phyloP scores from a whole-genome alignment of 148 eudicot species.

The Talinum fruticosum region DNA sequence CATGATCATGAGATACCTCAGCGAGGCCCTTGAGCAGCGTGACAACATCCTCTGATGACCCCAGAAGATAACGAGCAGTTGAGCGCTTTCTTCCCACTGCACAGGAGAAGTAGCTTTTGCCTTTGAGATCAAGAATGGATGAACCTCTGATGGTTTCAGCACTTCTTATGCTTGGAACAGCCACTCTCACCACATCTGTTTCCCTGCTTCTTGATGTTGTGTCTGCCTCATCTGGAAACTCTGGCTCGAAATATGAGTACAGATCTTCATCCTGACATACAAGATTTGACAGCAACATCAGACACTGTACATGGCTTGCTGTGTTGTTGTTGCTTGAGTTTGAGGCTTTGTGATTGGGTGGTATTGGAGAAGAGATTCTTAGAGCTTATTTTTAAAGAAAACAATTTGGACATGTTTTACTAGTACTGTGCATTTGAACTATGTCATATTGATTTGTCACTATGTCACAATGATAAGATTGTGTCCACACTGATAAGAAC shows the following conservation, averaged over 20 bases:
- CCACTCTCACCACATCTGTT: conserved; percentile 25
- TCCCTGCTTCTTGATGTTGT: conserved; percentile 33
- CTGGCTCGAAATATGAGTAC: conserved; percentile 69
- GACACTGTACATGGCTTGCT: too few relatives aligned
- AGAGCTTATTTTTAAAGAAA: too few relatives aligned
- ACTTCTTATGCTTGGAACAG: conserved; percentile 14
- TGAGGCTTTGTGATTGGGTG: too few relatives aligned
- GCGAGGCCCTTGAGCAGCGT: conserved; percentile 50
- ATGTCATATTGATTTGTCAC: too few relatives aligned
- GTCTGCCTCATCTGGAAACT: conserved; percentile 33
- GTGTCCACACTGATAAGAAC: too few relatives aligned
- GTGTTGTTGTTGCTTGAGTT: too few relatives aligned
- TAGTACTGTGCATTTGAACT: too few relatives aligned
- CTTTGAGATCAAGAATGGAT: conserved; percentile 52
- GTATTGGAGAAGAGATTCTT: too few relatives aligned
- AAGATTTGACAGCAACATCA: too few relatives aligned
- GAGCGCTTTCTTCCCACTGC: conserved; percentile 61
- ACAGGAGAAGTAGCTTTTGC: conserved; percentile 68
- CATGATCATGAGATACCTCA: conserved; percentile 17
- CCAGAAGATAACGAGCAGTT: conserved; percentile 58
- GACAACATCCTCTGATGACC: conserved; percentile 57
- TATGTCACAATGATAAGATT: too few relatives aligned
- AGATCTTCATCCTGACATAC: conserved; percentile 59
- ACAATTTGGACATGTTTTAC: too few relatives aligned
- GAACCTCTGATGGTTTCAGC: conserved; percentile 23